Evolutionary conservation across 129 eudicot species (phyloP).

Genomic region (Sambucus nigra): DNA sequence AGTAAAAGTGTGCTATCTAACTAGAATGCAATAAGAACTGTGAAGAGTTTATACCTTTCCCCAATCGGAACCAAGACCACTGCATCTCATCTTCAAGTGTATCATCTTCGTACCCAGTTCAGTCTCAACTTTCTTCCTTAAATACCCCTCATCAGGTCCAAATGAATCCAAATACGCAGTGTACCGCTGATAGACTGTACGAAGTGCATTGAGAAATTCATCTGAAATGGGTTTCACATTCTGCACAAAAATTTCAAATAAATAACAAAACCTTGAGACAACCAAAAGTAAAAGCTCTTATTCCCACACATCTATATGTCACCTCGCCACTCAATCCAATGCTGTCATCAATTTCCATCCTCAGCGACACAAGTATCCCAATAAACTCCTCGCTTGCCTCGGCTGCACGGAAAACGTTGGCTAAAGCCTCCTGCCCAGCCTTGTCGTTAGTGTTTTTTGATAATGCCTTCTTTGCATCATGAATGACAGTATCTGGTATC

Average conservation of each 20-base stretch:
- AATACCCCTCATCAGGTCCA: no score
- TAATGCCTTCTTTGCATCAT: constrained; percentile 51
- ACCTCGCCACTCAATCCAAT: constrained; percentile 96
- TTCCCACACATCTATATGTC: neutral
- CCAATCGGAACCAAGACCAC: no score
- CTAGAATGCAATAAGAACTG: no score
- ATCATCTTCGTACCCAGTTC: no score
- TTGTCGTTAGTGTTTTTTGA: constrained; percentile 67
- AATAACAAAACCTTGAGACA: neutral
- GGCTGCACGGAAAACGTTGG: constrained; percentile 75
- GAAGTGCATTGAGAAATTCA: constrained; percentile 46
- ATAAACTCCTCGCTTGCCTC: constrained; percentile 89
- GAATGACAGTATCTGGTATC: constrained; percentile 53
- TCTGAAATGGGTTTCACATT: constrained; percentile 68
- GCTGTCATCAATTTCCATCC: constrained; percentile 80
- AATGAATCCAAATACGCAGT: no score
- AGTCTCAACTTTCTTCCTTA: no score
- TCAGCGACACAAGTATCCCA: constrained; percentile 60
- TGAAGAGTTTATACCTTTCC: constrained; percentile 88
- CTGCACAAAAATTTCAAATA: constrained; percentile 31
- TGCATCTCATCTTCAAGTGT: no score
- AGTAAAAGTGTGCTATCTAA: no score
- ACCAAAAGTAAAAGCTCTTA: no score
- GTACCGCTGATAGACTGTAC: no score
- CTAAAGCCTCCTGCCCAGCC: constrained; percentile 57